phyloP scores from a whole-genome alignment of 768 basidiomycete species.

The Suillus ampliporus region DNA sequence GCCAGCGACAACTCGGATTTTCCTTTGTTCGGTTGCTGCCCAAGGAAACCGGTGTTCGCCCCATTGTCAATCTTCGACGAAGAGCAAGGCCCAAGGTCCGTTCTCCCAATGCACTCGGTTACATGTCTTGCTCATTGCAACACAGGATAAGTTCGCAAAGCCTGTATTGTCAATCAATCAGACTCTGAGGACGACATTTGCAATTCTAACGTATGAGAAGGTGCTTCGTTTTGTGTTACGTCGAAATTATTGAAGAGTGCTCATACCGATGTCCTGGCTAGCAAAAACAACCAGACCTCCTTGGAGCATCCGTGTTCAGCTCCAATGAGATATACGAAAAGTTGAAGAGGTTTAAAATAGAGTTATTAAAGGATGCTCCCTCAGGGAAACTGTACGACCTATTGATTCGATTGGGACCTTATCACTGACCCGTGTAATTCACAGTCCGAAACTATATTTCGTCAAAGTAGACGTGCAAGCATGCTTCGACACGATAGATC shows the following conservation, averaged over 20 bases:
- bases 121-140: neutral
- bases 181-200: constrained; percentile 82
- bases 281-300: constrained; percentile 62
- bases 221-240: constrained; percentile 41
- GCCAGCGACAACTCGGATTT: constrained; percentile 76
- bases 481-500: constrained; percentile 96
- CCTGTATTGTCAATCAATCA: constrained; percentile 81
- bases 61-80: constrained; percentile 86
- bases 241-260: neutral
- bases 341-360: constrained; percentile 74
- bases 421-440: constrained; percentile 8
- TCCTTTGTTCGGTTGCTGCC: constrained; percentile 90
- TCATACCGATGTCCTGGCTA: constrained; percentile 34
- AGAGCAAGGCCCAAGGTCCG: constrained; percentile 47
- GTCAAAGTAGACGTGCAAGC: constrained; percentile 96
- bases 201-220: constrained; percentile 88
- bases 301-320: constrained; percentile 86
- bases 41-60: constrained; percentile 93
- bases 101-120: neutral
- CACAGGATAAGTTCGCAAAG: constrained; percentile 36
- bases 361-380: constrained; percentile 43
- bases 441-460: constrained; percentile 88
- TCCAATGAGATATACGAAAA: constrained; percentile 81
- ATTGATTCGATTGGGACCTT: neutral
- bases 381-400: constrained; percentile 58